Evolutionary conservation across 2,329 filamentous ascomycete species (phyloP).

Genomic region (Talaromyces verruculosus): DNA sequence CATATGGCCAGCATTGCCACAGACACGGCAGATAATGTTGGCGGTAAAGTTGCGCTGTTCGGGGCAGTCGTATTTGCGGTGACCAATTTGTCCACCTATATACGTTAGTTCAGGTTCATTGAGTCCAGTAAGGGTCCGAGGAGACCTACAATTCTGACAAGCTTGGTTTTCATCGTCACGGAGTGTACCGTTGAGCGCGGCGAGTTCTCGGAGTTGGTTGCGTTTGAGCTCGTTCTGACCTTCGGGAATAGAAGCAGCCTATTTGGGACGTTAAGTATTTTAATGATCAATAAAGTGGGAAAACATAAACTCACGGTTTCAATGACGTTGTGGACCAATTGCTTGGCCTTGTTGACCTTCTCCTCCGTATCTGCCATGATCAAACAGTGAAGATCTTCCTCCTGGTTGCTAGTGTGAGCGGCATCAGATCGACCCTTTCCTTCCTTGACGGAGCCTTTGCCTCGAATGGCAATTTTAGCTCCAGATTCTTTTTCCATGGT

Average conservation of each 20-base stretch:
- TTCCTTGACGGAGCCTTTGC: conserved; percentile 99
- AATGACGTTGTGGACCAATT: conserved; percentile 96
- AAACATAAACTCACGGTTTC: conserved; percentile 74
- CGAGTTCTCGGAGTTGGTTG: conserved; percentile 96
- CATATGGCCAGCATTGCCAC: conserved; percentile 97
- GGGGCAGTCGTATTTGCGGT: conserved; percentile 97
- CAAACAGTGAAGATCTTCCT: conserved; percentile 97
- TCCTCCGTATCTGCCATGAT: conserved; percentile 99
- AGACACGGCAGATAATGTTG: conserved; percentile 97
- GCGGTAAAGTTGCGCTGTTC: conserved; percentile 98
- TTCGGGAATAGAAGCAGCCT: conserved; percentile 98
- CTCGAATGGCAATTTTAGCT: conserved; percentile 98
- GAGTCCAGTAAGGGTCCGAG: background rate
- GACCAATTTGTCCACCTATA: conserved; percentile 85
- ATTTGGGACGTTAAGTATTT: conserved; percentile 26
- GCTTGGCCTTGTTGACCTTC: conserved; percentile 99
- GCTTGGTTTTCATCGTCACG: conserved; percentile 99
- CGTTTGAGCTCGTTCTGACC: conserved; percentile 98
- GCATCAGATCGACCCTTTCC: conserved; percentile 98
- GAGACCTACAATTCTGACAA: conserved; percentile 81
- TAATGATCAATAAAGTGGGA: background rate
- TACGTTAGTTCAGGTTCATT: conserved; percentile 25
- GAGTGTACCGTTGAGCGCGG: conserved; percentile 95
- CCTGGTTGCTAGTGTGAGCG: conserved; percentile 98
- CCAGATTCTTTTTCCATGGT: conserved; percentile 98